Conservation (phyloP, 352 stramenopile species). For the Globisporangium splendens region DNA sequence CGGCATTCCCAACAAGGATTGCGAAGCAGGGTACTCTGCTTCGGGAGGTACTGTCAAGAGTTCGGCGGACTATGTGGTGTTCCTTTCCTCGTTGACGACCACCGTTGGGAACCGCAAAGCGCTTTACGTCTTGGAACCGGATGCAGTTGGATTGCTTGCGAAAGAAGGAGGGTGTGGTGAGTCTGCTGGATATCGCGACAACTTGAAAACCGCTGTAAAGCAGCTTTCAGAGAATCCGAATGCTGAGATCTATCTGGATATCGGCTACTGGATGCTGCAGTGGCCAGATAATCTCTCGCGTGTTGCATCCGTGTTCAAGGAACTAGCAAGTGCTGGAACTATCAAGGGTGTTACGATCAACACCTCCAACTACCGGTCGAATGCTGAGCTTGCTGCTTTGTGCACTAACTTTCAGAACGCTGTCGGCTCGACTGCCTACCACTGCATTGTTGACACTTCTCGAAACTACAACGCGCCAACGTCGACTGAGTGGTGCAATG, state of each 20-base stretch:
- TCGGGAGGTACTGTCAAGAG: conserved; percentile 32
- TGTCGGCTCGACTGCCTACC: conserved; percentile 40
- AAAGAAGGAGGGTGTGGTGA: conserved; percentile 39
- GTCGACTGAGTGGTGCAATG: conserved; percentile 68
- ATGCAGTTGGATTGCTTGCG: conserved; percentile 50
- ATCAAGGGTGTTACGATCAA: conserved; percentile 68
- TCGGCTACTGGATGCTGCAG: conserved; percentile 56
- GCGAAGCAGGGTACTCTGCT: conserved; percentile 42
- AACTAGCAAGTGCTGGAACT: conserved; percentile 27
- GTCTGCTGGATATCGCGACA: conserved; percentile 40
- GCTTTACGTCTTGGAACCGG: conserved; percentile 66
- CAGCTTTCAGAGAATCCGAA: conserved; percentile 52
- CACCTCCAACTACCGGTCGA: conserved; percentile 74
- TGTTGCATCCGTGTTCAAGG: conserved; percentile 41
- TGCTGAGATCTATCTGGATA: conserved; percentile 59
- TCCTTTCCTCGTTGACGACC: conserved; percentile 36
- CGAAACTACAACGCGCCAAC: conserved; percentile 46
- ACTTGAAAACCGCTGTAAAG: conserved; percentile 49
- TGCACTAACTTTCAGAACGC: conserved; percentile 53
- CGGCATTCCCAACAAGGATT: conserved; percentile 66
- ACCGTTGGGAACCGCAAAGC: conserved; percentile 48
- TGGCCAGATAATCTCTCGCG: conserved; percentile 16
- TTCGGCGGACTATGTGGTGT: conserved; percentile 40
- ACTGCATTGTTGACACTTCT: conserved; percentile 65
- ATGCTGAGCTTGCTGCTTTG: conserved; percentile 36